Conservation (phyloP, 805 yeast species). For the Priceomyces medius region DNA sequence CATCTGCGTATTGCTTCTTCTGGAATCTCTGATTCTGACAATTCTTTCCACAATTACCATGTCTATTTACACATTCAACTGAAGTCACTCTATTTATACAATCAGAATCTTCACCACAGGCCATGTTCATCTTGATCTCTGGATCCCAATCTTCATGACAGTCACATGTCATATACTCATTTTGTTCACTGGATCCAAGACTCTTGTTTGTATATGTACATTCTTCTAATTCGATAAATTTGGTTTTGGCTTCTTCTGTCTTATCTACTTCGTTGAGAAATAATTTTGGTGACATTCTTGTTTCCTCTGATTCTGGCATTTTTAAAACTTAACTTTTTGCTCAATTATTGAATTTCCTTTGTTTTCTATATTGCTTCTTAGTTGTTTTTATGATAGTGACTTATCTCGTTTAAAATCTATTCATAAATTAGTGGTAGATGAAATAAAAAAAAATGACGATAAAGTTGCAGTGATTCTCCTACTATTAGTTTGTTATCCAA, state of each 20-base stretch:
- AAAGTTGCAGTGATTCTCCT: neutral
- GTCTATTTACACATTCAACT: conserved; percentile 80
- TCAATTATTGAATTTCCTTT: neutral
- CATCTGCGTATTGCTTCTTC: conserved; percentile 63
- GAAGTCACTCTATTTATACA: conserved; percentile 92
- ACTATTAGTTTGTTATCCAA: too few relatives aligned
- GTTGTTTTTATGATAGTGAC: neutral
- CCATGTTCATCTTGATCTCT: conserved; percentile 43
- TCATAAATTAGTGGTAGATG: neutral
- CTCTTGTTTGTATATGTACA: conserved; percentile 62
- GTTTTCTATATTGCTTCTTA: neutral
- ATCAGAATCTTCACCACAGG: conserved; percentile 83
- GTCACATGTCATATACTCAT: conserved; percentile 88
- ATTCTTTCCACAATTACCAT: conserved; percentile 67
- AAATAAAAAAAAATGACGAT: neutral
- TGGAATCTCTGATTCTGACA: conserved; percentile 93
- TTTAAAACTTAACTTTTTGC: neutral
- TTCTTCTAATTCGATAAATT: conserved; percentile 55
- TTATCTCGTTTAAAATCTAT: neutral
- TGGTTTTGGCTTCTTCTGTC: conserved; percentile 64
- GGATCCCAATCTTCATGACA: conserved; percentile 58
- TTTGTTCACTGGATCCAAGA: conserved; percentile 71
- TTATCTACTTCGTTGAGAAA: conserved; percentile 49
- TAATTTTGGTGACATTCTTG: conserved; percentile 15
- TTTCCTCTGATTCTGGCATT: conserved; percentile 9